phyloP scores from a whole-genome alignment of 2,329 filamentous ascomycete genomes.

The Epichloe scottii region DNA sequence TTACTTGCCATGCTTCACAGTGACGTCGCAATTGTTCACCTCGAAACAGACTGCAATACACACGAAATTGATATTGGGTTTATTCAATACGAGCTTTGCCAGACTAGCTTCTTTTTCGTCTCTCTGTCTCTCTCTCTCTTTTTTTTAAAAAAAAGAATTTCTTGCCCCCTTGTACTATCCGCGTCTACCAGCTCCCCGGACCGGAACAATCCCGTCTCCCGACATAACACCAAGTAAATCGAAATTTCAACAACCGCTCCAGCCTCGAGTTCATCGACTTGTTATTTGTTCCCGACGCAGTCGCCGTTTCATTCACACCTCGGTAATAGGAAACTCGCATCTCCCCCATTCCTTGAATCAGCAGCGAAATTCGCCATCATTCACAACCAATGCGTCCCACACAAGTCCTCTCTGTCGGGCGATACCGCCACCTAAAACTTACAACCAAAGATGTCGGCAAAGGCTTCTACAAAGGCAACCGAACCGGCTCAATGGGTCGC shows the following conservation, averaged over 20 bases:
- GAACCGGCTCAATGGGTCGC: slow-evolving; percentile 73
- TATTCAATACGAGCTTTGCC: too few species aligned
- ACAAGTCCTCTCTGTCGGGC: slow-evolving; percentile 49
- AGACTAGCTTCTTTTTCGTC: too few species aligned
- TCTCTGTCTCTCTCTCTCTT: too few species aligned
- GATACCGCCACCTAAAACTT: slow-evolving; percentile 63
- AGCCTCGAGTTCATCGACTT: neutral
- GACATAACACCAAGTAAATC: neutral
- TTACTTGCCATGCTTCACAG: neutral
- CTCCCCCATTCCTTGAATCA: neutral
- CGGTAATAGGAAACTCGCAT: neutral
- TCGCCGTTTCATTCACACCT: too few species aligned
- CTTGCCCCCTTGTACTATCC: too few species aligned
- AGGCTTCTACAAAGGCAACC: slow-evolving; percentile 95
- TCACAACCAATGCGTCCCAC: slow-evolving; percentile 49
- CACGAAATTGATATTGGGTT: too few species aligned
- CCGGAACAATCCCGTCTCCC: slow-evolving; percentile 20
- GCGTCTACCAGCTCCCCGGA: slow-evolving; percentile 1
- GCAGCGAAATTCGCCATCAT: neutral
- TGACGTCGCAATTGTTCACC: too few species aligned
- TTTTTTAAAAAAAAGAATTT: too few species aligned
- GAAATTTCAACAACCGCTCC: slow-evolving; percentile 10
- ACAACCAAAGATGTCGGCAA: slow-evolving; percentile 89
- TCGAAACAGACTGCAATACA: too few species aligned
- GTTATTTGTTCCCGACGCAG: too few species aligned